A percentile compares a stretch with the other conserved stretches of the same genome.
Conservation (phyloP, 169 alveolate genomes). For the Eimeria necatrix region DNA sequence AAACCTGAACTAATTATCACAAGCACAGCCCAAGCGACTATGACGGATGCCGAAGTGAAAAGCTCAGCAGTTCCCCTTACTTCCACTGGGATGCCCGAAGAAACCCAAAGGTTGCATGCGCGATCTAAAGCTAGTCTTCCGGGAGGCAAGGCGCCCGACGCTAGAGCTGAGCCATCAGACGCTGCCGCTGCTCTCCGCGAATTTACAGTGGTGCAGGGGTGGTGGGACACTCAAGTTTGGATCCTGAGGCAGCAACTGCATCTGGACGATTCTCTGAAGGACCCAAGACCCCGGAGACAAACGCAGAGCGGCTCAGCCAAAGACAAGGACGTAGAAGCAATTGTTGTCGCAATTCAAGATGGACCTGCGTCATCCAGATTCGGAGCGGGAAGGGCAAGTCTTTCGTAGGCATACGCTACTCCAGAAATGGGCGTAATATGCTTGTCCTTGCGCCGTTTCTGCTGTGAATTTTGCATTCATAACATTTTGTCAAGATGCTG, state of each 20-base stretch:
- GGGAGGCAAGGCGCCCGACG: neutral
- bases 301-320: neutral
- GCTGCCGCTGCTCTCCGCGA: slow-evolving; percentile 39
- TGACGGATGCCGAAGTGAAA: slow-evolving; percentile 65
- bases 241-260: slow-evolving; percentile 48
- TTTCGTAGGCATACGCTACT: neutral
- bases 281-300: slow-evolving; percentile 31
- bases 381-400: slow-evolving; percentile 46
- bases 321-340: neutral
- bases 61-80: neutral
- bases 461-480: too few species aligned
- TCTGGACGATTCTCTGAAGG: slow-evolving; percentile 40
- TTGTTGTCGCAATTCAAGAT: slow-evolving; percentile 39
- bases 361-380: slow-evolving; percentile 36
- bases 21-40: slow-evolving; percentile 63
- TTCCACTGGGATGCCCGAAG: neutral
- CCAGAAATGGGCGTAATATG: neutral
- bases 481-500: neutral
- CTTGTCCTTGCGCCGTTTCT: too few species aligned
- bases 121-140: neutral
- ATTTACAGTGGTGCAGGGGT: slow-evolving; percentile 68
- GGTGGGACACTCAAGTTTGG: slow-evolving; percentile 67
- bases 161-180: neutral
- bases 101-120: neutral
- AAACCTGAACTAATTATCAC: slow-evolving; percentile 36